phyloP scores from a whole-genome alignment of 225 moss, liverwort and hornwort genomes.

The Bryoerythrophyllum caledonicum region DNA sequence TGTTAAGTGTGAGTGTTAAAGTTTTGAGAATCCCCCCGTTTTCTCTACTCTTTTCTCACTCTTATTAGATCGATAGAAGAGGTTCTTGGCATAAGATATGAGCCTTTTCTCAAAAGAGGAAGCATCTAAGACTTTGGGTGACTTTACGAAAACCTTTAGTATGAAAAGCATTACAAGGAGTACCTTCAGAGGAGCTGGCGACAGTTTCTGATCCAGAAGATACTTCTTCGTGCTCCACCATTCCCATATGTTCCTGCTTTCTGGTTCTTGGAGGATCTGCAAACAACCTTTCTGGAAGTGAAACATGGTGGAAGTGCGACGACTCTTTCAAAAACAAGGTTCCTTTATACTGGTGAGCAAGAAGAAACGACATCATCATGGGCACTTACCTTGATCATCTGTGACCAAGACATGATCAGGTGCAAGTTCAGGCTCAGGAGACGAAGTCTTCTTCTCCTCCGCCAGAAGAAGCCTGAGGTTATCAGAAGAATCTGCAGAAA shows the following conservation, averaged over 20 bases:
- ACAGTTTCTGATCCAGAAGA: not conserved
- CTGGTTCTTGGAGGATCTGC: not conserved
- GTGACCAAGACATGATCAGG: not conserved
- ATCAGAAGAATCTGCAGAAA: not conserved
- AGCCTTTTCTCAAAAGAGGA: too few species aligned
- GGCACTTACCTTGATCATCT: constrained; percentile 10
- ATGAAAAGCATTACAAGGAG: not conserved
- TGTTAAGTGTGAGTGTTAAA: too few species aligned
- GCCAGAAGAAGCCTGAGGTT: not conserved
- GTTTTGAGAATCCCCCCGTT: too few species aligned
- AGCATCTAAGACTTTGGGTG: too few species aligned
- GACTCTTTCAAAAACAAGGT: not conserved
- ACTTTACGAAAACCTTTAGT: too few species aligned
- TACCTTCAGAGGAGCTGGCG: constrained; percentile 15
- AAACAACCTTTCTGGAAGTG: not conserved
- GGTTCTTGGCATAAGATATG: too few species aligned
- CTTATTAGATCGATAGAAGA: too few species aligned
- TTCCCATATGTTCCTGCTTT: not conserved
- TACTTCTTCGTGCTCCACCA: not conserved
- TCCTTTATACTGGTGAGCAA: not conserved
- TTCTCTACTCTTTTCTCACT: too few species aligned
- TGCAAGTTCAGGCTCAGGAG: constrained; percentile 1
- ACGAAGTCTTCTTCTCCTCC: not conserved
- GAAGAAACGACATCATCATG: not conserved
- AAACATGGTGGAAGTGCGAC: constrained; percentile 2